phyloP scores from a whole-genome alignment of 768 basidiomycete species.

The Termitomyces sp. region DNA sequence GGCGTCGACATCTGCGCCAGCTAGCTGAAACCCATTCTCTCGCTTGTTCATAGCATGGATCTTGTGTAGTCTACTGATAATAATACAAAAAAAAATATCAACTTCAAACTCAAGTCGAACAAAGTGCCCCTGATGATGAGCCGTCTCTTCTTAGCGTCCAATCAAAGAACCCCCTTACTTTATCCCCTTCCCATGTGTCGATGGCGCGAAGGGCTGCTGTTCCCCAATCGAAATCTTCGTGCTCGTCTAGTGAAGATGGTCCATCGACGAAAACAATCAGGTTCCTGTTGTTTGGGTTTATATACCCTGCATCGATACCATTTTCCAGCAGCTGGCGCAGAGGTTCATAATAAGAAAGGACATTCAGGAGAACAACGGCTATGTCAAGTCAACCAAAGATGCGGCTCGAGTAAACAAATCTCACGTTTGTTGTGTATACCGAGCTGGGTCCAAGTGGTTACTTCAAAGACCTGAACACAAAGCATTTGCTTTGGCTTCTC shows the following conservation, averaged over 20 bases:
- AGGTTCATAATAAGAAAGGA: conserved; percentile 77
- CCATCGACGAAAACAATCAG: conserved; percentile 77
- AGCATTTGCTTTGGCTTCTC: background rate
- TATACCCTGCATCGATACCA: conserved; percentile 69
- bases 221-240: conserved; percentile 75
- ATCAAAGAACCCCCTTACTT: conserved; percentile 31
- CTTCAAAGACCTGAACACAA: conserved; percentile 67
- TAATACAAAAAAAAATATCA: background rate
- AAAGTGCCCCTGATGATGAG: conserved; percentile 2
- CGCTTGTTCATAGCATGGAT: background rate
- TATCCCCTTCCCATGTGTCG: conserved; percentile 46
- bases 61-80: background rate
- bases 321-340: conserved; percentile 69
- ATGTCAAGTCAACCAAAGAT: background rate
- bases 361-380: conserved; percentile 88
- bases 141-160: conserved; percentile 41
- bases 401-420: background rate
- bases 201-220: conserved; percentile 58
- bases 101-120: background rate
- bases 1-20: background rate
- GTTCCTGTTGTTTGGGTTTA: conserved; percentile 50
- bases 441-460: conserved; percentile 91
- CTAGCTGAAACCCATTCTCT: background rate
- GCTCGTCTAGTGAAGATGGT: conserved; percentile 43
- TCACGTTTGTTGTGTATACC: conserved; percentile 82